Base-by-base conservation (phyloP, 1,139 yeast species). In the Hyphopichia khmerensis region DNA sequence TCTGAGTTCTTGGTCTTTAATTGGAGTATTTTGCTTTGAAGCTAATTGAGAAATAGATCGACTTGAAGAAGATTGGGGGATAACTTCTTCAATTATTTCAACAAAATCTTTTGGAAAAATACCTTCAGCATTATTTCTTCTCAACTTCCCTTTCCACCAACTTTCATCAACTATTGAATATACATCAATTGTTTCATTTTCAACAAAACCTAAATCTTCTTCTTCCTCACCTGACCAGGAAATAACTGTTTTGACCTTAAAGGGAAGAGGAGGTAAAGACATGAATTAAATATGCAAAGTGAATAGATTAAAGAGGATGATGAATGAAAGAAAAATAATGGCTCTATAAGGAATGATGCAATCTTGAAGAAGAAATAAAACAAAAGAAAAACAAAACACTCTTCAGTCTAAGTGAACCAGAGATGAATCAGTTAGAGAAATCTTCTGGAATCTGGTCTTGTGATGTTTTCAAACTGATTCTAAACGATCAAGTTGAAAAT, bases 181-280 rank as follows among this genome's bases (percentile, higher is more conserved):
- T 6, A 93, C 96, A 49, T 90, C 96, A 53, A 93, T 87, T 39
- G 87, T 68, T 59, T 93, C 98, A 43, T 95, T 96, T 65, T 93
- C 98, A 37, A 91, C 76, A 60, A 93, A 93, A 1, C 98, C 98
- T 40, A 93, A 73, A 58, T 93, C 97, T 35, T 87, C 89, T 39
- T 84, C 87, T 56, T 86, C 81, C 59, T 86, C 93, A 21, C 95
- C 96, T 16, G 95, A 81, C 95, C 96, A 88, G n/a, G 95, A 87
- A 51, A 84, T 88, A 41, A 75, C 75, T 26, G 96, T 87, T 57
- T 79, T 80, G 32, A 85, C 96, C 61, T 77, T 77, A 64, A 88
- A 87, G 9, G 95, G 95, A 30, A 75, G 67, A 27, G 65, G 55
- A 32, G 74, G 72, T 41, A 45, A 8, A 4, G 41, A 33, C 41